Base-by-base conservation (phyloP, 2,329 filamentous ascomycete genomes). In the Talaromyces marneffei region DNA sequence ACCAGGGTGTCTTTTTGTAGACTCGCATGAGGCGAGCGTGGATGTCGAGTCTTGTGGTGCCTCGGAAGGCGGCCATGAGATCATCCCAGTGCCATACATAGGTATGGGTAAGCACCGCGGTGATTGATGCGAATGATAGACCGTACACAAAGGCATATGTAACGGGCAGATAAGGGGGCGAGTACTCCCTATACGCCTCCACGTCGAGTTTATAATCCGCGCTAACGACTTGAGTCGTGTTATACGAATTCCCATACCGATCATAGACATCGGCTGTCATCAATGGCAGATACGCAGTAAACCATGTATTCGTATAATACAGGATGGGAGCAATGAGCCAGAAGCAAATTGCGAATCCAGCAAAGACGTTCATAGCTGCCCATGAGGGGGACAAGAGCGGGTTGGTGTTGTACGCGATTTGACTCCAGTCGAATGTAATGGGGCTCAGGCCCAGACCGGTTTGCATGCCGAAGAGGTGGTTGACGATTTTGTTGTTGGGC, bases 81-180 rank as follows among this genome's bases (percentile, higher is more conserved):
- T 74, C 71, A 1, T 65, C 64, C 10, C 65, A 52, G 31, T 74
- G 70, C 66, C 67, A 73, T 14, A 74, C 50, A 2, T 63, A 67
- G 14, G 71, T 68, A 48, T 74, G 72, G 1, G 68, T 66, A 12
- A 73, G 66, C 0, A 72, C 82, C 9, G 85, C 80, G 1, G 83
- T 79, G 33, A 88, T 82, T 8, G 85, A 82, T 5, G 86, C 87
- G 66, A 88, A 88, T 0, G 83, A 83, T 9, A 88, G 74, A 1
- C 85, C 86, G 65, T 89, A 79, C 14, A 69, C 69, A 54, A 78
- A 69, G 5, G 73, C 73, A 58, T 77, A 88, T 61, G 87, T 86
- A 0, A 85, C 79, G 0, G 83, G 79, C 12, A 88, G 75, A 66
- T 82, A 88, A 0, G 87, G 77, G 1, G 86, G 86, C 10, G 85